Base-by-base conservation (phyloP, 1,139 yeast species). In the Oligophagozyma castellii region DNA sequence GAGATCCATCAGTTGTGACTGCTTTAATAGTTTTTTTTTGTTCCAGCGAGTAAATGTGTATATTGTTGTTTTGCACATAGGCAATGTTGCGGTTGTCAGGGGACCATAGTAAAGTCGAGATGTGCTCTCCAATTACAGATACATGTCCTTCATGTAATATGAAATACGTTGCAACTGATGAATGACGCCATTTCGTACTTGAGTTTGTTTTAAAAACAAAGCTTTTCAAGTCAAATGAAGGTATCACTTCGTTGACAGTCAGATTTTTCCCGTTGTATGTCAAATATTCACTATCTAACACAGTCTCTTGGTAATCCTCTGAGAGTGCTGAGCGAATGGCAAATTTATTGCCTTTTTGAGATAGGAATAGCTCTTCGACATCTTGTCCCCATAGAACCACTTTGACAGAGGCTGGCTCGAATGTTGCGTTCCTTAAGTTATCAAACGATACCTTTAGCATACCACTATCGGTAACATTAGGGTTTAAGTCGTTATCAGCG, bases 101-200 rank as follows among this genome's bases (percentile, higher is more conserved):
- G 2, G 94, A 72, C 75, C 93, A 84, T 18, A 63, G 55, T 0
- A 84, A 86, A 29, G 77, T 61, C 1, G 67, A 54, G 15, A 67
- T 38, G n/a, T 41, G 42, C 14, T 50, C 54, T 16, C 49, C 53
- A 14, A 53, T 35, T 13, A 35, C 30, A 2, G 42, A 34, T 12
- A 52, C 44, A 42, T 59, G 38, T 63, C 50, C 37, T 4, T 53
- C 31, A 1, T 43, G 51, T 29, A 65, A 56, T 3, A 77, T 40
- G 81, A 93, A 89, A 51, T 73, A 84, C 11, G 66, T 48, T 0
- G 80, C 79, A 39, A 63, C 65, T 1, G 74, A 60, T 2, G 95
- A 89, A 47, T 84, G 93, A 44, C 98, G 67, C 84, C 93, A 89
- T 45, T 74, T 71, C 36, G 70, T 64, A 16, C 67, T 61, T 12